Evolutionary conservation across 257 asterid species (phyloP).

Genomic region (Solanum neorickii): DNA sequence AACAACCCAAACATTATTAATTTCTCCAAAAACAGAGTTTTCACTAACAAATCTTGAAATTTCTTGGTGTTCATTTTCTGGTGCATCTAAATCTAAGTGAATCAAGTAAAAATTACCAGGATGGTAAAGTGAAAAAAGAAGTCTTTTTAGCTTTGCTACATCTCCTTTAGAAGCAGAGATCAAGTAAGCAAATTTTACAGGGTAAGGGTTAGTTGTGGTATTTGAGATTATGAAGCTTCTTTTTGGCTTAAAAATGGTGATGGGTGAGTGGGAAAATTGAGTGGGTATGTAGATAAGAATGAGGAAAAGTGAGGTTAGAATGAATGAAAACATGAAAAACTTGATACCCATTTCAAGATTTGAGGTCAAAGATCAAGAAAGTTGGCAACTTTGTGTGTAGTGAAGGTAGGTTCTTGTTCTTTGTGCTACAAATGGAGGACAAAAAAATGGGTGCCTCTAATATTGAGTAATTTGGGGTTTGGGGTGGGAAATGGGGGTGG

Average conservation of each 20-base stretch:
- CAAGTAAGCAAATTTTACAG: slow-evolving; percentile 71
- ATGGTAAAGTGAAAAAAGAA: slow-evolving; percentile 66
- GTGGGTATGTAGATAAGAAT: slow-evolving; percentile 50
- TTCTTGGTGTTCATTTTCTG: slow-evolving; percentile 45
- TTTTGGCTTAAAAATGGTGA: slow-evolving; percentile 29
- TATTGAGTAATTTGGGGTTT: not conserved
- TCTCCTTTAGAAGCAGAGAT: slow-evolving; percentile 83
- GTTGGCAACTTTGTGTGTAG: not conserved
- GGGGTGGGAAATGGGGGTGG: not conserved
- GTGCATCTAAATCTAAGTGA: slow-evolving; percentile 71
- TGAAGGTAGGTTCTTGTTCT: not conserved
- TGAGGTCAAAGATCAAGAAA: not conserved
- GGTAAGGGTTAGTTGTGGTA: slow-evolving; percentile 27
- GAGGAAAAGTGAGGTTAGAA: slow-evolving; percentile 32
- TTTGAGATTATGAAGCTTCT: slow-evolving; percentile 38
- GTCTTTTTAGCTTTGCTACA: slow-evolving; percentile 57
- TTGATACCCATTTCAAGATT: slow-evolving; percentile 35
- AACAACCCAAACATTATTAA: slow-evolving; percentile 75
- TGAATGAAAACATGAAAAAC: slow-evolving; percentile 33
- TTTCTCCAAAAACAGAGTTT: slow-evolving; percentile 34
- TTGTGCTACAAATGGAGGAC: not conserved
- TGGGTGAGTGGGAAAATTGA: slow-evolving; percentile 25
- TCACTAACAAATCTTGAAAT: slow-evolving; percentile 50
- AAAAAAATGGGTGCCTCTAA: not conserved
- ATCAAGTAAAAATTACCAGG: slow-evolving; percentile 64